These are phyloP conservation scores for Globisporangium abappressorium DNA, from an alignment of 352 stramenopile species.

Conservation along the genomic window DNA sequence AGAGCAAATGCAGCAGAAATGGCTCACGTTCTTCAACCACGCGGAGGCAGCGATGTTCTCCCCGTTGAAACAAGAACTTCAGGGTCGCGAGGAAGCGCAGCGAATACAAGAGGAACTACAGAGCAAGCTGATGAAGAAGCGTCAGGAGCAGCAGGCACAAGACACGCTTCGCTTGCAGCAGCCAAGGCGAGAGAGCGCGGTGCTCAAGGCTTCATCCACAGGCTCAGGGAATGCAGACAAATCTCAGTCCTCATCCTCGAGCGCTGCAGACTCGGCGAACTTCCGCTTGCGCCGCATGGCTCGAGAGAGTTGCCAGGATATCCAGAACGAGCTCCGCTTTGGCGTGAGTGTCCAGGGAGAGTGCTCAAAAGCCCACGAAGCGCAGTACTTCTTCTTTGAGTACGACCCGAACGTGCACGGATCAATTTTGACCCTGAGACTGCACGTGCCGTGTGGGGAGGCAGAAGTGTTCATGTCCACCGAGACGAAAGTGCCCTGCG, in stretches of 20 bases:
- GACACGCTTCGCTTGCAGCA: constrained; percentile 42
- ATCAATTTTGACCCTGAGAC: constrained; percentile 59
- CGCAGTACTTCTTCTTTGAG: constrained; percentile 59
- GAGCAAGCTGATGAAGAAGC: constrained; percentile 54
- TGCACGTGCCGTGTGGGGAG: constrained; percentile 42
- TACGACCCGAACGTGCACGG: constrained; percentile 32
- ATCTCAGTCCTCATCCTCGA: background rate
- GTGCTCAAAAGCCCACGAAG: constrained; percentile 18
- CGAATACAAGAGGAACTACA: constrained; percentile 46
- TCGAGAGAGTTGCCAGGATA: constrained; percentile 48
- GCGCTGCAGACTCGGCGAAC: constrained; percentile 19
- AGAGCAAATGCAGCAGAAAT: constrained; percentile 49
- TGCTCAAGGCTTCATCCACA: background rate
- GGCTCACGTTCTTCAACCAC: constrained; percentile 52
- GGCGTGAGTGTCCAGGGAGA: constrained; percentile 39
- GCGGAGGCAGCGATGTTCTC: constrained; percentile 59
- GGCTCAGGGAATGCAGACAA: background rate
- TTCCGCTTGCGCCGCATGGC: constrained; percentile 51
- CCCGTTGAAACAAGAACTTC: constrained; percentile 38
- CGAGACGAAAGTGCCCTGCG: constrained; percentile 57
- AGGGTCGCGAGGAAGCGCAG: constrained; percentile 42
- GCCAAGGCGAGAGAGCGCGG: constrained; percentile 19
- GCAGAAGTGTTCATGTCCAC: constrained; percentile 70
- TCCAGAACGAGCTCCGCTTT: constrained; percentile 48
- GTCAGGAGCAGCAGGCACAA: constrained; percentile 51